Evolutionary conservation across 108 stramenopile genomes (phyloP).

Genomic region (Stephanodiscus minutulus): DNA sequence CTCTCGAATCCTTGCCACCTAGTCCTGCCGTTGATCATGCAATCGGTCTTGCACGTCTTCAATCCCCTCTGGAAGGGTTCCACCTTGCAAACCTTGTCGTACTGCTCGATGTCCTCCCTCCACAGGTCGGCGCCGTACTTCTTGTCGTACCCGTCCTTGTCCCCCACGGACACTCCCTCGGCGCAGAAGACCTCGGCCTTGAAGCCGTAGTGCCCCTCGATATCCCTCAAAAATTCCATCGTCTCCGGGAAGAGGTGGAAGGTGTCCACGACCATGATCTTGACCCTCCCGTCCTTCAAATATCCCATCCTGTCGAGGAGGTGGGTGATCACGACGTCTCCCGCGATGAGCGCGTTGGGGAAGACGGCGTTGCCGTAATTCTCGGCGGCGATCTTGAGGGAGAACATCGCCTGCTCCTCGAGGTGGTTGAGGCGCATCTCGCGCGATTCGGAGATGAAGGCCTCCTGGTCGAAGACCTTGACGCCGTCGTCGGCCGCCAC

Average conservation of each 20-base stretch:
- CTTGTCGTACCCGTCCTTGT: slow-evolving; percentile 87
- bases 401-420: slow-evolving; percentile 91
- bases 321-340: slow-evolving; percentile 90
- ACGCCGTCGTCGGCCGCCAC: slow-evolving; percentile 44
- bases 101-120: slow-evolving; percentile 97
- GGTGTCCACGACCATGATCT: slow-evolving; percentile 93
- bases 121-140: slow-evolving; percentile 95
- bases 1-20: slow-evolving; percentile 98
- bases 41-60: slow-evolving; percentile 91
- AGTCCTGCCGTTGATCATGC: slow-evolving; percentile 97
- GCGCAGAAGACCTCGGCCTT: slow-evolving; percentile 94
- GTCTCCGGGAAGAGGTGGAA: slow-evolving; percentile 97
- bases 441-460: slow-evolving; percentile 83
- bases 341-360: slow-evolving; percentile 92
- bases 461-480: slow-evolving; percentile 78
- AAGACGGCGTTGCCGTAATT: slow-evolving; percentile 89
- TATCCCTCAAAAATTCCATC: slow-evolving; percentile 80
- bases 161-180: slow-evolving; percentile 82
- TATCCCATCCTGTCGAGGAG: slow-evolving; percentile 84
- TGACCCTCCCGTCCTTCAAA: slow-evolving; percentile 75
- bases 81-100: slow-evolving; percentile 96
- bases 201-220: slow-evolving; percentile 93
- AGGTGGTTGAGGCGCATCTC: slow-evolving; percentile 89
- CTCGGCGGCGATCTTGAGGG: slow-evolving; percentile 85
- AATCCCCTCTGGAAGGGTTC: slow-evolving; percentile 97